Conservation (phyloP, 225 moss, liverwort and hornwort species). For the Bryum argenteum region DNA sequence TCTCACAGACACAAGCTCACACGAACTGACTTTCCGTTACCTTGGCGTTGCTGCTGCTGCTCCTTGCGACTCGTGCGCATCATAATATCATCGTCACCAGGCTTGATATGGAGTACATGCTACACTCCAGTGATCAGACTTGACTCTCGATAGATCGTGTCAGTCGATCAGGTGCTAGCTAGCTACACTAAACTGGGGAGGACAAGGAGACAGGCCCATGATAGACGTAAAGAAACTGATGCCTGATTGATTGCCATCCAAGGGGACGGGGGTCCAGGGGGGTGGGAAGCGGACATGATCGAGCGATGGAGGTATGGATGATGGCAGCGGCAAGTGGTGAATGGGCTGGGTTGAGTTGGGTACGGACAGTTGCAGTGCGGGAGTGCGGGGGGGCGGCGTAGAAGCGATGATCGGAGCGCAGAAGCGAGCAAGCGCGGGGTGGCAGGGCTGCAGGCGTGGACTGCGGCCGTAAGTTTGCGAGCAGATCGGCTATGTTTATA, state of each 20-base stretch:
- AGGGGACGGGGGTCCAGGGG: neutral
- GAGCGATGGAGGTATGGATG: neutral
- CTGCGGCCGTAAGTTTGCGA: slow-evolving; percentile 8
- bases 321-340: too few species aligned
- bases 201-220: neutral
- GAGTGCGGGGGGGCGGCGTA: neutral
- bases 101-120: neutral
- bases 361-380: neutral
- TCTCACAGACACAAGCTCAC: neutral
- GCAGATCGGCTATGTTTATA: slow-evolving; percentile 12
- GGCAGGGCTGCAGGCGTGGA: neutral
- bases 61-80: neutral
- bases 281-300: neutral
- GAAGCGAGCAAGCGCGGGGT: neutral
- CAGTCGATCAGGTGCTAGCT: neutral
- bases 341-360: too few species aligned
- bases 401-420: slow-evolving; percentile 23
- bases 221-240: neutral
- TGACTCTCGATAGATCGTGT: slow-evolving; percentile 16
- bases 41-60: neutral
- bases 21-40: neutral
- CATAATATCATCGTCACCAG: neutral
- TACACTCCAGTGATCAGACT: neutral
- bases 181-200: neutral
- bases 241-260: neutral